These are phyloP conservation scores for Alternaria triticimaculans DNA, from an alignment of 2,329 filamentous ascomycete species.

Conservation along the genomic window DNA sequence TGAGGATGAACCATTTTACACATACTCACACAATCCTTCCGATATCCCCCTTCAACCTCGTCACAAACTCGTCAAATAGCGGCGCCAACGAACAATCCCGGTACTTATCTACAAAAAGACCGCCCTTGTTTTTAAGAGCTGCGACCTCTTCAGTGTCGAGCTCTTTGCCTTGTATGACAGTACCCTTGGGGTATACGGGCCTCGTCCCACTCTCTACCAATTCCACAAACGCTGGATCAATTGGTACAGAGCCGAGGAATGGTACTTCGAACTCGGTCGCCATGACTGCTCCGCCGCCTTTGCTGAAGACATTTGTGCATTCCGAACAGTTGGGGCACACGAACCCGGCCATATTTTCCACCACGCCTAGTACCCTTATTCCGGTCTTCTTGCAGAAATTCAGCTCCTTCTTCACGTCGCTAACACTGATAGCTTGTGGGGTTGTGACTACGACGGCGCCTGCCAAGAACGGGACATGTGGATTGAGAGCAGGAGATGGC, in stretches of 20 bases:
- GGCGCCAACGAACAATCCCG: slow-evolving; percentile 72
- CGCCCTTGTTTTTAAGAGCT: slow-evolving; percentile 37
- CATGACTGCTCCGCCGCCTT: slow-evolving; percentile 89
- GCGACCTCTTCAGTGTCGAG: slow-evolving; percentile 24
- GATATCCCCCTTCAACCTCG: slow-evolving; percentile 55
- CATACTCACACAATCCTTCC: slow-evolving; percentile 10
- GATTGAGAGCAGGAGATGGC: slow-evolving; percentile 15
- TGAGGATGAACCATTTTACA: neutral
- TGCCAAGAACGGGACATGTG: slow-evolving; percentile 57
- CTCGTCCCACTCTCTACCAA: slow-evolving; percentile 77
- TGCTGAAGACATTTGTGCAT: slow-evolving; percentile 92
- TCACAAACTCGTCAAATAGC: slow-evolving; percentile 71
- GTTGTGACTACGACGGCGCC: slow-evolving; percentile 96
- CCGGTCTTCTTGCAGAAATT: slow-evolving; percentile 90
- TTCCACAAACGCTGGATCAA: slow-evolving; percentile 90
- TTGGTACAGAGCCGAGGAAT: slow-evolving; percentile 86
- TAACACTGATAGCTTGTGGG: slow-evolving; percentile 90
- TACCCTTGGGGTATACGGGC: slow-evolving; percentile 74
- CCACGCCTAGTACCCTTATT: slow-evolving; percentile 81
- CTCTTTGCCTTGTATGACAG: slow-evolving; percentile 49
- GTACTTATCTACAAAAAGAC: slow-evolving; percentile 73
- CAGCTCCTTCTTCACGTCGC: slow-evolving; percentile 92
- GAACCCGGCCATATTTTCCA: slow-evolving; percentile 96
- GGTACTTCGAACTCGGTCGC: slow-evolving; percentile 81
- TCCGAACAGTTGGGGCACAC: slow-evolving; percentile 80